These are phyloP conservation scores for Tylopilus orsonianus DNA, from an alignment of 1,284 basidiomycete species.

Conservation along the genomic window DNA sequence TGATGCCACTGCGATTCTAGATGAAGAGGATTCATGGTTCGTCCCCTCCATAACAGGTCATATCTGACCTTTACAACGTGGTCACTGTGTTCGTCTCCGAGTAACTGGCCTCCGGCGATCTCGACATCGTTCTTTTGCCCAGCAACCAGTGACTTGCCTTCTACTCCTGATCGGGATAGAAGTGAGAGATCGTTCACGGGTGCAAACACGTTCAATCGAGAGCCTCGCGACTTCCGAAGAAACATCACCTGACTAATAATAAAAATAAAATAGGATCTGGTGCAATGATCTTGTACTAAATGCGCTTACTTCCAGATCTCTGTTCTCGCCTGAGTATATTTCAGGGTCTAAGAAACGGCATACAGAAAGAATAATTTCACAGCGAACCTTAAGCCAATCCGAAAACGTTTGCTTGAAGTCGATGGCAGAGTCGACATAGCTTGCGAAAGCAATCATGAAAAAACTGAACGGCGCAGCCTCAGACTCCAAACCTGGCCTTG, in stretches of 20 bases:
- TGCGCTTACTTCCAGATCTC: slow-evolving; percentile 90
- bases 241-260: slow-evolving; percentile 78
- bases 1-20: slow-evolving; percentile 90
- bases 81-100: slow-evolving; percentile 93
- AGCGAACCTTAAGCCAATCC: slow-evolving; percentile 79
- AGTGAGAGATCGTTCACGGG: slow-evolving; percentile 86
- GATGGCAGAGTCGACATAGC: slow-evolving; percentile 78
- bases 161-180: slow-evolving; percentile 65
- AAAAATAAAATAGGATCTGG: not conserved
- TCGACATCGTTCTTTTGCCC: slow-evolving; percentile 75
- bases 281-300: slow-evolving; percentile 1
- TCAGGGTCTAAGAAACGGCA: not conserved
- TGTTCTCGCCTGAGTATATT: slow-evolving; percentile 57
- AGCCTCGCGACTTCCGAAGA: slow-evolving; percentile 76
- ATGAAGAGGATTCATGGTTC: not conserved
- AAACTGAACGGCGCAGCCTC: slow-evolving; percentile 53
- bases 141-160: slow-evolving; percentile 53
- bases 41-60: not conserved
- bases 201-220: slow-evolving; percentile 82
- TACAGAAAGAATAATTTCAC: not conserved
- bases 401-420: slow-evolving; percentile 78
- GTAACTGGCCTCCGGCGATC: slow-evolving; percentile 79
- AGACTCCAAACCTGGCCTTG: slow-evolving; percentile 1
- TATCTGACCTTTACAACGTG: slow-evolving; percentile 79
- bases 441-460: slow-evolving; percentile 94